Base-by-base conservation (phyloP, 495 filamentous ascomycete species). In the Tricharina praecox region DNA sequence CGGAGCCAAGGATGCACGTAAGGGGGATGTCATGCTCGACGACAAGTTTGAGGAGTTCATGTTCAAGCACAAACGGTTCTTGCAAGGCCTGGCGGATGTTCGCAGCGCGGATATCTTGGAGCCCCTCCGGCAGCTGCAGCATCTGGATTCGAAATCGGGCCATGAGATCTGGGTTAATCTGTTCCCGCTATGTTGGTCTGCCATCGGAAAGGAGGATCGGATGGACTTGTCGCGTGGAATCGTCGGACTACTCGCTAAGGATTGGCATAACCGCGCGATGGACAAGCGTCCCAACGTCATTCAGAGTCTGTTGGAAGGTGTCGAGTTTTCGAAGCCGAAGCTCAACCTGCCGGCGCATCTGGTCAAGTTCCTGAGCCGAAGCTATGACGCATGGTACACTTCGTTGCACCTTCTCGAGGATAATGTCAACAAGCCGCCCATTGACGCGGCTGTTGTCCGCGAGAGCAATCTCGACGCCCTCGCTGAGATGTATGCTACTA, bases 401-500 rank as follows among this genome's bases (percentile, higher is more conserved):
- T 82, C 83, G 19, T 70, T 87, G 0, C 75, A 73, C 19, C 81
- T 85, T 51, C 70, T 96, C 44, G 92, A 99, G 58, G 82, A 88
- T 41, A 73, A 75, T 32, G 82, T 82, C 1, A 78, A 93, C 52
- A 75, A 75, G 35, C 86, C 92, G 1, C 73, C 82, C 41, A 76
- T 87, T 45, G 88, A 99, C 56, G 88, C 83, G 1, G 63, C 79
- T 3, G 70, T 71, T 33, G 81, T 93, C 15, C 74, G 85, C 23
- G 92, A 96, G 54, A 94, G 86, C 63, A 95, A 87, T 54, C 74
- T 95, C 0, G 92, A 99, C 62, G 90, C 92, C 1, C 63, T 99
- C 20, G 75, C 93, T 5, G 87, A 95, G 52, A 69, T 95, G 10
- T 99, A 96, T 59, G 75, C 84, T 4, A 75, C 77, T 2, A 67